These are phyloP conservation scores for Geranomyces michiganensis DNA, from an alignment of 192 early-diverging fungal genomes.

Conservation along the genomic window DNA sequence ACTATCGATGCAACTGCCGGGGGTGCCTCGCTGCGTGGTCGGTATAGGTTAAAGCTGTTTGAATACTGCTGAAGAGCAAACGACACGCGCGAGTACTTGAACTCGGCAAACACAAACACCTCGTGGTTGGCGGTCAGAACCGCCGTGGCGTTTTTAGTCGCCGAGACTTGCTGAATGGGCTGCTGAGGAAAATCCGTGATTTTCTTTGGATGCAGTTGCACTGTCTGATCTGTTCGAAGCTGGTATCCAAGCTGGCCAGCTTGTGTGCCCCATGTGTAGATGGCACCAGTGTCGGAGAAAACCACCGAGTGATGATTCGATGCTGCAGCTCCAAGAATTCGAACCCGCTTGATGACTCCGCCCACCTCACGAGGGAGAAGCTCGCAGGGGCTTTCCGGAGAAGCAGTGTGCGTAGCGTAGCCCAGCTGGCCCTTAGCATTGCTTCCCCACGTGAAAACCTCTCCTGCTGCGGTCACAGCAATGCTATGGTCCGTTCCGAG, in stretches of 20 bases:
- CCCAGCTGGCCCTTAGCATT: slow-evolving; percentile 69
- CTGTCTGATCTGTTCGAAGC: slow-evolving; percentile 19
- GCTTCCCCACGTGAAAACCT: slow-evolving; percentile 66
- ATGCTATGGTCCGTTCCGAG: slow-evolving; percentile 74
- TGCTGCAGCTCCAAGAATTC: slow-evolving; percentile 63
- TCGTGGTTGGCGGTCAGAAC: slow-evolving; percentile 60
- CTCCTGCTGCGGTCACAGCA: slow-evolving; percentile 57
- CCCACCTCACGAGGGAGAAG: slow-evolving; percentile 58
- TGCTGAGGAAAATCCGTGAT: slow-evolving; percentile 61
- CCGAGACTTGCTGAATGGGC: slow-evolving; percentile 57
- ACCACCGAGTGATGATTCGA: slow-evolving; percentile 70
- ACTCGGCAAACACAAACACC: slow-evolving; percentile 60
- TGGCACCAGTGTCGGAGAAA: slow-evolving; percentile 55
- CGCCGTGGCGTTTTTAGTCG: slow-evolving; percentile 70
- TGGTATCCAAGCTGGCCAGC: slow-evolving; percentile 71
- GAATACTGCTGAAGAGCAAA: slow-evolving; percentile 41
- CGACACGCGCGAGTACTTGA: slow-evolving; percentile 52
- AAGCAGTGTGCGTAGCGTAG: slow-evolving; percentile 41
- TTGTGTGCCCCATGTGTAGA: slow-evolving; percentile 74
- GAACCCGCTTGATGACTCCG: slow-evolving; percentile 53
- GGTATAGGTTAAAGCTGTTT: slow-evolving; percentile 2
- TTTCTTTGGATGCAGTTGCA: slow-evolving; percentile 62
- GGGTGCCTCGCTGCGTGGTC: slow-evolving; percentile 1
- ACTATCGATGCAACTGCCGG: slow-evolving; percentile 35
- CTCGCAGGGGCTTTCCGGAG: slow-evolving; percentile 39